Conservation (phyloP, 139 green algal genomes). For the Spirogloea muscicola region DNA sequence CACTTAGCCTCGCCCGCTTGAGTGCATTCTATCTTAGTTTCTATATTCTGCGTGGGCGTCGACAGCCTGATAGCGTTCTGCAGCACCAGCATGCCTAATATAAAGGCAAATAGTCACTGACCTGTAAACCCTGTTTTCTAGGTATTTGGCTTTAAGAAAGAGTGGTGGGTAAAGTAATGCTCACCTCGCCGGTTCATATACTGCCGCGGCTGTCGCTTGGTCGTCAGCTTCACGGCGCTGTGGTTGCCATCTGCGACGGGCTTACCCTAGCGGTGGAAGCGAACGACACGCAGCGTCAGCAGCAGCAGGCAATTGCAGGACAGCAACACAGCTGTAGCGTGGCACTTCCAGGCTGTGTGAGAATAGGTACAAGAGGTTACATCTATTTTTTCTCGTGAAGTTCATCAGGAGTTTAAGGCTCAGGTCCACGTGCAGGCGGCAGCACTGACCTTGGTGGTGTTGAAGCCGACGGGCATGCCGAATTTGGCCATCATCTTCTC, state of each 20-base stretch:
- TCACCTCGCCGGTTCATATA: conserved; percentile 40
- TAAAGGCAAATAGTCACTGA: neutral
- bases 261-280: conserved; percentile 15
- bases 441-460: neutral
- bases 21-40: neutral
- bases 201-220: conserved; percentile 36
- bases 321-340: neutral
- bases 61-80: neutral
- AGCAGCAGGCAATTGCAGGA: neutral
- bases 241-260: conserved; percentile 18
- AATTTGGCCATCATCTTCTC: conserved; percentile 1
- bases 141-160: too few relatives aligned
- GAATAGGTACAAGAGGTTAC: neutral
- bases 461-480: neutral
- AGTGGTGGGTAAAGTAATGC: neutral
- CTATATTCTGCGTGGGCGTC: neutral
- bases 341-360: neutral
- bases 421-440: neutral
- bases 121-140: neutral
- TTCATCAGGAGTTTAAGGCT: neutral
- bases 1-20: neutral
- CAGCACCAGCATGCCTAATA: neutral
- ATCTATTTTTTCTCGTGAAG: neutral
- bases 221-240: conserved; percentile 31
- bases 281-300: neutral